These are phyloP conservation scores for Pinus taeda DNA, from an alignment of 75 land plant genomes.

Conservation along the genomic window DNA sequence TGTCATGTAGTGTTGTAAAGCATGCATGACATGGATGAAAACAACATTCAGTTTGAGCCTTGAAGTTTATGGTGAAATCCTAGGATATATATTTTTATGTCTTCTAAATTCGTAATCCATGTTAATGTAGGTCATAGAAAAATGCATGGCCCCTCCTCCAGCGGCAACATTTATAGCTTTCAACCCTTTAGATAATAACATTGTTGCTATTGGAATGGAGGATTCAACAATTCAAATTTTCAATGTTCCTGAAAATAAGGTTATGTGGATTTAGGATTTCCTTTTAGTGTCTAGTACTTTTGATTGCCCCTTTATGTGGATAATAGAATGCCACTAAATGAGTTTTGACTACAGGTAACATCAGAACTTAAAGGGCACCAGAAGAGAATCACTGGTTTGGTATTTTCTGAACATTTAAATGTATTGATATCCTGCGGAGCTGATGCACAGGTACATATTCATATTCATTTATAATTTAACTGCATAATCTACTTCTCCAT, in stretches of 20 bases:
- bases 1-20: neutral
- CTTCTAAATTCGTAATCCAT: neutral
- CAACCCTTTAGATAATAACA: constrained; percentile 78
- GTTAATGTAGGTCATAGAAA: constrained; percentile 65
- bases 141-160: constrained; percentile 79
- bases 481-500: neutral
- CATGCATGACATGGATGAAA: neutral
- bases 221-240: constrained; percentile 76
- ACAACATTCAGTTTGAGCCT: too few species aligned
- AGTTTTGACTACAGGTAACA: constrained; percentile 45
- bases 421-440: constrained; percentile 84
- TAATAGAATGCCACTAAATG: neutral
- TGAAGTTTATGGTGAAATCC: too few species aligned
- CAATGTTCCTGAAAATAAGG: constrained; percentile 76
- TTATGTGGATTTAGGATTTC: neutral
- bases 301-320: too few species aligned
- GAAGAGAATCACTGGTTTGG: constrained; percentile 75
- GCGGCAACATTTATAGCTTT: constrained; percentile 84
- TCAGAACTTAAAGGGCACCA: constrained; percentile 74
- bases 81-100: too few species aligned
- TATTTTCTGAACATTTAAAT: constrained; percentile 64
- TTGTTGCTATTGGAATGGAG: constrained; percentile 88
- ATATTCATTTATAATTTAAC: neutral
- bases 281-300: too few species aligned
- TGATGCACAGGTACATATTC: constrained; percentile 60